Percentiles rank a stretch among this genome's conserved stretches.
Evolutionary conservation across 805 yeast genomes (phyloP).

Genomic region (Candida michaelii): DNA sequence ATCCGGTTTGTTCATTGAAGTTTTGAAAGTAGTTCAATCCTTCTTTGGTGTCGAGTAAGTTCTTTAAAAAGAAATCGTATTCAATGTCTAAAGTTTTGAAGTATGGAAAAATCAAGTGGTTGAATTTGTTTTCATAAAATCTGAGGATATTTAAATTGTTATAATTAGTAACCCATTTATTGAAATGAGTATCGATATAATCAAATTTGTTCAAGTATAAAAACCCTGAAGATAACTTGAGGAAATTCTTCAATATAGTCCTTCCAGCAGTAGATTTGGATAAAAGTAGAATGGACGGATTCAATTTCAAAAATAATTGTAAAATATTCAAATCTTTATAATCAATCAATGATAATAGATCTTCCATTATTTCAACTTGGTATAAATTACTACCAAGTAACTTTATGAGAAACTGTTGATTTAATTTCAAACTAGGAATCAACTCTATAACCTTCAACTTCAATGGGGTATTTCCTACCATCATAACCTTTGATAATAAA

Average conservation of each 20-base stretch:
- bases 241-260: constrained; percentile 57
- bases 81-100: constrained; percentile 9
- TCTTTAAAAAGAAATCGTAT: constrained; percentile 58
- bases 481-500: constrained; percentile 62
- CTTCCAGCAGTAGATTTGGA: constrained; percentile 29
- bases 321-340: background rate
- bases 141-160: constrained; percentile 48
- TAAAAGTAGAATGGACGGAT: constrained; percentile 52
- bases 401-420: constrained; percentile 5
- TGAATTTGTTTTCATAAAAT: constrained; percentile 45
- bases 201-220: constrained; percentile 57
- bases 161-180: constrained; percentile 55
- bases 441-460: constrained; percentile 30
- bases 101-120: constrained; percentile 24
- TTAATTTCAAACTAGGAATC: constrained; percentile 8
- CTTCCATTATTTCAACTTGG: constrained; percentile 10
- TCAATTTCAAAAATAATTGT: constrained; percentile 31
- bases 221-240: constrained; percentile 71
- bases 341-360: constrained; percentile 2
- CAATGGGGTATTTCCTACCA: constrained; percentile 53
- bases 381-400: constrained; percentile 10
- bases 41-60: constrained; percentile 74
- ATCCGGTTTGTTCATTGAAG: constrained; percentile 8
- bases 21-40: constrained; percentile 60
- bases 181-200: constrained; percentile 64